Evolutionary conservation across 164 flowering plant species (phyloP).

Genomic region (Dillenia turbinata): DNA sequence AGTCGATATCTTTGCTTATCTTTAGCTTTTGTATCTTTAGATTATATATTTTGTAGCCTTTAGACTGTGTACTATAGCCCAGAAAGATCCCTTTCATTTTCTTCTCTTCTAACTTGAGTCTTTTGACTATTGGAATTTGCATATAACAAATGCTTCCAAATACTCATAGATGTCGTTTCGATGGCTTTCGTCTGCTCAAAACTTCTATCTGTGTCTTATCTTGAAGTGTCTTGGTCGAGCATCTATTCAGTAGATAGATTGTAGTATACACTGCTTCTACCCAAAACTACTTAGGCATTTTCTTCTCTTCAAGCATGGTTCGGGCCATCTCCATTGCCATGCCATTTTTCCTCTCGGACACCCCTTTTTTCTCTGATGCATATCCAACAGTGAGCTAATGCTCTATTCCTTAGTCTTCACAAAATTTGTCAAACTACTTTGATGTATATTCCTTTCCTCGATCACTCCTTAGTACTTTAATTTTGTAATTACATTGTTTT

Average conservation of each 20-base stretch:
- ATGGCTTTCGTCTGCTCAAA: neutral
- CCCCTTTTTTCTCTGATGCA: neutral
- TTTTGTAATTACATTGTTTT: no score
- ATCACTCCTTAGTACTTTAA: no score
- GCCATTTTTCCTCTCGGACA: neutral
- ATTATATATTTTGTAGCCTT: neutral
- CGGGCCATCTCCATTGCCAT: neutral
- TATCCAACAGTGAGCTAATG: neutral
- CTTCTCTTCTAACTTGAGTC: neutral
- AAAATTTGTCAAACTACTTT: no score
- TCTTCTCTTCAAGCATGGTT: neutral
- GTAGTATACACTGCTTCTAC: neutral
- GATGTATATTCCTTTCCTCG: no score
- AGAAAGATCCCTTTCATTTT: neutral
- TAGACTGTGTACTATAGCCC: neutral
- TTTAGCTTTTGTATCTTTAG: neutral
- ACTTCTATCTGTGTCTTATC: no score
- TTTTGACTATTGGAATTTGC: neutral
- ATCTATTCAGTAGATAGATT: neutral
- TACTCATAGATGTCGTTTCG: neutral
- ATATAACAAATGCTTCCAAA: no score
- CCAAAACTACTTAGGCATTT: neutral
- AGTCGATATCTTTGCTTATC: neutral
- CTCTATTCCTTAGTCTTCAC: neutral
- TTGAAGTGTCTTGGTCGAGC: no score